Conservation (phyloP, 192 early-diverging fungal species). For the Nowakowskiella sp. region DNA sequence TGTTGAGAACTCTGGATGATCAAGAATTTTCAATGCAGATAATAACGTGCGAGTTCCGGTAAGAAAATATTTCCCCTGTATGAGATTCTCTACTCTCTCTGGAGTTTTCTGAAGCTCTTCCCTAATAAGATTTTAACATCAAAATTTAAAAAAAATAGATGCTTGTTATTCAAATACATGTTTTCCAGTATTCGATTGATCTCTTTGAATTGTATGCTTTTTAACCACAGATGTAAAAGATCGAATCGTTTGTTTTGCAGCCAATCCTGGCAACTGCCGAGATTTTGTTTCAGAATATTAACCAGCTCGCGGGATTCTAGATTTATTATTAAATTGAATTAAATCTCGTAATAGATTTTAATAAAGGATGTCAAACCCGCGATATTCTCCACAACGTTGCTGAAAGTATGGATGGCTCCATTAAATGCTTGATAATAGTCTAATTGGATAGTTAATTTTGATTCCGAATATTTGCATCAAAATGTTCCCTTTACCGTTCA, state of each 20-base stretch:
- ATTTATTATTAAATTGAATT: neutral
- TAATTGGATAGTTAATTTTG: slow-evolving; percentile 20
- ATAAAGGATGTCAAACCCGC: slow-evolving; percentile 25
- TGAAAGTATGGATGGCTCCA: slow-evolving; percentile 48
- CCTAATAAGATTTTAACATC: slow-evolving; percentile 8
- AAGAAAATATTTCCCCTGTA: slow-evolving; percentile 41
- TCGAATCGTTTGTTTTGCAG: slow-evolving; percentile 53
- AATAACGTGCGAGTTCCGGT: slow-evolving; percentile 36
- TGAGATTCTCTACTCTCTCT: slow-evolving; percentile 36
- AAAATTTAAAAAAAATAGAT: slow-evolving; percentile 7
- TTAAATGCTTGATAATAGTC: slow-evolving; percentile 57
- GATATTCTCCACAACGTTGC: slow-evolving; percentile 46
- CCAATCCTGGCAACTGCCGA: slow-evolving; percentile 39
- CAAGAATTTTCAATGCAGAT: slow-evolving; percentile 20
- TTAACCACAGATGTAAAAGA: slow-evolving; percentile 51
- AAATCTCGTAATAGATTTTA: neutral
- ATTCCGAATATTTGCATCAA: neutral
- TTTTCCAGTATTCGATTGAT: slow-evolving; percentile 48
- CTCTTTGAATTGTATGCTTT: slow-evolving; percentile 52
- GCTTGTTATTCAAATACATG: slow-evolving; percentile 24
- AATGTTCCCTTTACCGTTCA: slow-evolving; percentile 34
- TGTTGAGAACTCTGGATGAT: slow-evolving; percentile 32
- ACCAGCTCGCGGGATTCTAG: slow-evolving; percentile 26
- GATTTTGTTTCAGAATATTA: slow-evolving; percentile 27
- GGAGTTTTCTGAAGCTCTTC: slow-evolving; percentile 42